phyloP scores from a whole-genome alignment of 1,139 yeast species.

The Kluyveromyces marxianus region DNA sequence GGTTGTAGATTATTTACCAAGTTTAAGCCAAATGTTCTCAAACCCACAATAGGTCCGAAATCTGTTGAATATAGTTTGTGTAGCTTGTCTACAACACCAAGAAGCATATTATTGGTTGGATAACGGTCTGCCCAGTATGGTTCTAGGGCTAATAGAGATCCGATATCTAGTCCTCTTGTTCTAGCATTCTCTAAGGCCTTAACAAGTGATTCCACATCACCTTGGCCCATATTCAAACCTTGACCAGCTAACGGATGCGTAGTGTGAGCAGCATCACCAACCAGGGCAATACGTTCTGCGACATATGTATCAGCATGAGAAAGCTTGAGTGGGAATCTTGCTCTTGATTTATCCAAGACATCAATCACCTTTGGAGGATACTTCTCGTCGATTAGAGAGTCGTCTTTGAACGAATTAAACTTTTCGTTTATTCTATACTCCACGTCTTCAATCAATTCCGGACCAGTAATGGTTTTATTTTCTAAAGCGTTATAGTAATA shows the following conservation, averaged over 20 bases:
- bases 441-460: conserved; percentile 56
- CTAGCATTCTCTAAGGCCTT: conserved; percentile 63
- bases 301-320: conserved; percentile 89
- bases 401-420: conserved; percentile 34
- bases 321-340: conserved; percentile 80
- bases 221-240: conserved; percentile 97
- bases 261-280: conserved; percentile 98
- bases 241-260: conserved; percentile 98
- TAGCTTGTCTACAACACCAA: conserved; percentile 87
- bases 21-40: conserved; percentile 71
- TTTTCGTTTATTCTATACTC: conserved; percentile 60
- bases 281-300: conserved; percentile 75
- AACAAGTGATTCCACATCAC: conserved; percentile 71
- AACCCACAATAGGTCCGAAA: conserved; percentile 60
- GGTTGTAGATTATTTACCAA: conserved; percentile 55
- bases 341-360: conserved; percentile 61
- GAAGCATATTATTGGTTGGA: conserved; percentile 67
- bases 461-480: conserved; percentile 32
- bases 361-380: conserved; percentile 60
- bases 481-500: conserved; percentile 58
- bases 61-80: conserved; percentile 82
- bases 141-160: conserved; percentile 66
- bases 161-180: conserved; percentile 80
- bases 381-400: conserved; percentile 42
- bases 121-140: conserved; percentile 78